Percentiles rank a stretch among this genome's conserved stretches.
phyloP scores from a whole-genome alignment of 441 rosid species.

The Geranium incanum region DNA sequence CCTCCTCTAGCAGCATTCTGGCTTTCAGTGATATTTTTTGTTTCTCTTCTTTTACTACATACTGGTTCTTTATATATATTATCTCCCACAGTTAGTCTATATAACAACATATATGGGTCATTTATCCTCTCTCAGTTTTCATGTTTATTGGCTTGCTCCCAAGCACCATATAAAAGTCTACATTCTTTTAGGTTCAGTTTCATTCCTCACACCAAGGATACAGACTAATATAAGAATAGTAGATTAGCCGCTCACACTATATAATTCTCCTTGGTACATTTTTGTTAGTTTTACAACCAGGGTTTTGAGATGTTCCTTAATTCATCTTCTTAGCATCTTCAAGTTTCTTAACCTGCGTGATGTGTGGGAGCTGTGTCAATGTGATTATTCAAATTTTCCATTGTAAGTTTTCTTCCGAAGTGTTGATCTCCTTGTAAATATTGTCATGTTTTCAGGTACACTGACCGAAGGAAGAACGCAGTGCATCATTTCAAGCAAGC shows the following conservation, averaged over 20 bases:
- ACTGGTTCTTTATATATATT: not conserved
- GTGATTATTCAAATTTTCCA: not conserved
- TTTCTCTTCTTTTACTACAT: not conserved
- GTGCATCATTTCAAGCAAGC: conserved; percentile 46
- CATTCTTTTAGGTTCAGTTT: not conserved
- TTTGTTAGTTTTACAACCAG: not conserved
- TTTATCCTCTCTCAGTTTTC: not conserved
- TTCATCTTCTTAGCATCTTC: not conserved
- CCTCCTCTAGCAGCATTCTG: not conserved
- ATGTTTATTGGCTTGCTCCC: not conserved
- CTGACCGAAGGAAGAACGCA: conserved; percentile 35
- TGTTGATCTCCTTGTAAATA: conserved; percentile 8
- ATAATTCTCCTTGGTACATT: not conserved
- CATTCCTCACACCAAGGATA: not conserved
- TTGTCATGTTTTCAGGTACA: conserved; percentile 28
- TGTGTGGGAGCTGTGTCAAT: not conserved
- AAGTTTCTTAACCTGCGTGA: not conserved
- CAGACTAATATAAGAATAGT: not conserved
- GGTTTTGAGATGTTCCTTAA: not conserved
- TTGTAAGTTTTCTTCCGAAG: not conserved
- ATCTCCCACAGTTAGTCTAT: not conserved
- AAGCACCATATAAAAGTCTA: not conserved
- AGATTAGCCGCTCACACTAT: not conserved
- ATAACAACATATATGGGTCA: not conserved
- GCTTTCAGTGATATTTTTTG: not conserved